phyloP scores from a whole-genome alignment of 2,329 filamentous ascomycete species.

The Grosmannia serpens region DNA sequence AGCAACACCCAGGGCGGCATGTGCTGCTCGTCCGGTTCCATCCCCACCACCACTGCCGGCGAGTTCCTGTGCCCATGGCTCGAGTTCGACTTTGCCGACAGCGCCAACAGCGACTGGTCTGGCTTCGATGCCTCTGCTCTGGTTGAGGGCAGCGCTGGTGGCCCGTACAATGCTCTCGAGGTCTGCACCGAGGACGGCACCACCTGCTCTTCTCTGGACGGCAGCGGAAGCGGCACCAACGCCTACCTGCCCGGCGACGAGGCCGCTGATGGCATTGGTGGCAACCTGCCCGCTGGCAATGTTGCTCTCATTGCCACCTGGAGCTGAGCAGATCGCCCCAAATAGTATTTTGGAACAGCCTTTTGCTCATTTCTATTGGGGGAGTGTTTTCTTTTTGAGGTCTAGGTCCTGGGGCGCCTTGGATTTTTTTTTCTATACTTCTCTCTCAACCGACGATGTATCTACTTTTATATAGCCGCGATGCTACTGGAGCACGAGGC shows the following conservation, averaged over 20 bases:
- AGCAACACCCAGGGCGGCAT: conserved; percentile 36
- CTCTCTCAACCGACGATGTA: background rate
- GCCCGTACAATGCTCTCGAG: conserved; percentile 25
- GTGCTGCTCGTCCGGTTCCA: conserved; percentile 25
- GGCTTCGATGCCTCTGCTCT: conserved; percentile 40
- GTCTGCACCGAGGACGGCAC: conserved; percentile 25
- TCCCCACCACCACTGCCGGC: conserved; percentile 25
- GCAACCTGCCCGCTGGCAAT: conserved; percentile 19
- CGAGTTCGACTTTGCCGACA: conserved; percentile 37
- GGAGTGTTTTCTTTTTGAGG: background rate
- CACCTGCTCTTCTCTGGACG: conserved; percentile 21
- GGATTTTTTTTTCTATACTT: background rate
- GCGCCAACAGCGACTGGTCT: conserved; percentile 34
- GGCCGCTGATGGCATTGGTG: conserved; percentile 21
- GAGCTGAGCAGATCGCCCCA: background rate
- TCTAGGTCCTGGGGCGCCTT: background rate
- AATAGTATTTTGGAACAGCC: background rate
- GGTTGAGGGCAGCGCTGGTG: conserved; percentile 24
- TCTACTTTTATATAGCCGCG: background rate
- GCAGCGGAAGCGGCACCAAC: conserved; percentile 19
- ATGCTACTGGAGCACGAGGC: background rate
- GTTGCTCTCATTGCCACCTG: conserved; percentile 12
- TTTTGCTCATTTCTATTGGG: background rate
- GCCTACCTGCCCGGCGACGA: conserved; percentile 24
- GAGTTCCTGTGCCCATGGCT: conserved; percentile 34